Base-by-base conservation (phyloP, 192 early-diverging fungal species). In the Rhizophagus sp. region DNA sequence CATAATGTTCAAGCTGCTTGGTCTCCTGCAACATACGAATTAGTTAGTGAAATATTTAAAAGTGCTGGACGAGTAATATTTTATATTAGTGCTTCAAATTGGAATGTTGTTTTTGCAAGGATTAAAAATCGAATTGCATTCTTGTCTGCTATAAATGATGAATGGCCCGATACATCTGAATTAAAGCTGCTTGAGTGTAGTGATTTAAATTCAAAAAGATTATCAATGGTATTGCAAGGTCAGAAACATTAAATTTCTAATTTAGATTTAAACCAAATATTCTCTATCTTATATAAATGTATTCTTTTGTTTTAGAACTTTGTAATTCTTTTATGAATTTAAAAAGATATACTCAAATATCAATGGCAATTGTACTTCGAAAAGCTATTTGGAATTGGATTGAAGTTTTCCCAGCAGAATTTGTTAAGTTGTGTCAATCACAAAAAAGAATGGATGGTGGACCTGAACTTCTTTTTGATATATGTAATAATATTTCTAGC, bases 311-410 rank as follows among this genome's bases (percentile, higher is more conserved):
- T 47, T 33, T 4, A 90, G 89, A 88, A 57, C 68, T 90, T 36
- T 85, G 86, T 24, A 79, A 82, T 22, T 82, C 84, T 5, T 91
- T 91, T 80, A 62, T 84, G 33, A 84, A 87, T 76, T 86, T 95
- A 70, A 93, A 92, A 76, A 85, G 88, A 17, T 82, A 88, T 8
- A 90, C 93, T 2, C 96, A 96, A 74, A 88, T 93, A 27, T 84
- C 91, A 27, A 84, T 93, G 80, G 93, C 94, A 0, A 86, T 92
- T 12, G 89, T 93, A 17, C 87, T 97, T 69, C 90, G 95, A 30
- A 91, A 92, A 44, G 91, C 90, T 5, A 95, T 98, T 76, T 97
- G 96, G 96, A 92, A 93, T 83, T 98, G 96, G 91, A 97, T 98
- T 44, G 92, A 95, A 73, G 89, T 91, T 17, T 97, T 95, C 81